These are phyloP conservation scores for Gomphus bonarii DNA, from an alignment of 1,284 basidiomycete species.

Conservation along the genomic window DNA sequence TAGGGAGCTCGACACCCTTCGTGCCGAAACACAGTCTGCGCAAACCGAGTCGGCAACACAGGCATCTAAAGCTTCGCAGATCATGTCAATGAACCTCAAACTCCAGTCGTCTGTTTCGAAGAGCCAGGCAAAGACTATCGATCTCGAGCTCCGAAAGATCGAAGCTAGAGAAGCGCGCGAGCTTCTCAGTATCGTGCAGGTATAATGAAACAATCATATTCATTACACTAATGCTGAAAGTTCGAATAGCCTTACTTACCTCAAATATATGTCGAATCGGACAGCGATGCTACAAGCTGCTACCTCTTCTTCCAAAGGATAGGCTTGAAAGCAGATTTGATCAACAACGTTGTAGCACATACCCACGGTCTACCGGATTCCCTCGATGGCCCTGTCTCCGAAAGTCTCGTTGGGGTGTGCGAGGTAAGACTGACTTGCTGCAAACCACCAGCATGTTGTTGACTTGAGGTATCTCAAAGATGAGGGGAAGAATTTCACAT, in stretches of 20 bases:
- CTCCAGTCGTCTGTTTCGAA: slow-evolving; percentile 83
- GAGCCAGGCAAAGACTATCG: slow-evolving; percentile 81
- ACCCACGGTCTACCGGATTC: slow-evolving; percentile 76
- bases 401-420: slow-evolving; percentile 79
- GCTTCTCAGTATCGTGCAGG: slow-evolving; percentile 62
- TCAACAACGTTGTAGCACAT: slow-evolving; percentile 73
- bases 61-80: slow-evolving; percentile 51
- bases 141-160: slow-evolving; percentile 76
- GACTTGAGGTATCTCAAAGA: slow-evolving; percentile 29
- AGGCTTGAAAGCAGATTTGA: slow-evolving; percentile 74
- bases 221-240: slow-evolving; percentile 3
- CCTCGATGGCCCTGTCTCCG: slow-evolving; percentile 70
- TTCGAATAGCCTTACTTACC: slow-evolving; percentile 67
- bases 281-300: slow-evolving; percentile 77
- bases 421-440: slow-evolving; percentile 44
- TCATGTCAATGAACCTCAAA: slow-evolving; percentile 89
- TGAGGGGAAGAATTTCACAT: slow-evolving; percentile 70
- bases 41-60: slow-evolving; percentile 72
- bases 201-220: slow-evolving; percentile 18
- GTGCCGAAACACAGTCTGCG: slow-evolving; percentile 74
- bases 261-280: slow-evolving; percentile 75
- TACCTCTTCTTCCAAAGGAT: slow-evolving; percentile 88
- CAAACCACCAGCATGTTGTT: background rate
- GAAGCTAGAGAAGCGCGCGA: slow-evolving; percentile 77
- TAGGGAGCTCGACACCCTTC: slow-evolving; percentile 77